Evolutionary conservation across 345 rosid species (phyloP), one percentile per base, ranked within the genome.

Genomic region (Salix udensis): DNA sequence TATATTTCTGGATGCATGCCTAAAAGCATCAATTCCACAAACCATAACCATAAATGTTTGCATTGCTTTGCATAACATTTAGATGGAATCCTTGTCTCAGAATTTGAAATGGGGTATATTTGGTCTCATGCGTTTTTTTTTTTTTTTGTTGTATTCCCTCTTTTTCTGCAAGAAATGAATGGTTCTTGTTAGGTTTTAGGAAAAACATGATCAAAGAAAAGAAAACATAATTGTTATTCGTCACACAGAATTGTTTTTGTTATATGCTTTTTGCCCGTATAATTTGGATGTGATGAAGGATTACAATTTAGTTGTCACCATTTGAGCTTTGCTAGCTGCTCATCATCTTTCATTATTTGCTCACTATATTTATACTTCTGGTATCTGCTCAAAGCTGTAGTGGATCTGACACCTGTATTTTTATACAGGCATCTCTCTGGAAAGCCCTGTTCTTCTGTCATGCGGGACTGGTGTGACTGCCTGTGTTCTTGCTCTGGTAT

Each of bases 391-490:
- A 66, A 36, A 46, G 48, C 36, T 26, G n/a, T 26, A 34, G 65
- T 44, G 39, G 61, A 53, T 36, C 42, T 68, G n/a, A 74, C 50
- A 26, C 2, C n/a, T 46, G 0, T 34, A 16, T 73, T 74, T 55
- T 73, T 70, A 60, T 81, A 67, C 89, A 96, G 99, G 90, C 60
- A 87, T 96, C 82, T 90, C 99, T 78, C 37, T 92, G 84, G 96
- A 92, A 61, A 81, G 83, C 73, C 94, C 98, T 48, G 78, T 91
- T 19, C 85, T 90, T 34, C 77, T 97, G 39, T 91, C 98, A 26
- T 96, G 97, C 18, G 99, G 99, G 42, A 96, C 97, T 31, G 99
- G 98, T 0, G 91, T 96, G 74, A 92, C 97, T 34, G 97, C 99
- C 60, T 94, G 97, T 77, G 72, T 94, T 65, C 85, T 94, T 71